Percentiles rank a stretch among this genome's conserved stretches.
phyloP scores from a whole-genome alignment of 306 rosid genomes.

The Hippophae gyantsensis region DNA sequence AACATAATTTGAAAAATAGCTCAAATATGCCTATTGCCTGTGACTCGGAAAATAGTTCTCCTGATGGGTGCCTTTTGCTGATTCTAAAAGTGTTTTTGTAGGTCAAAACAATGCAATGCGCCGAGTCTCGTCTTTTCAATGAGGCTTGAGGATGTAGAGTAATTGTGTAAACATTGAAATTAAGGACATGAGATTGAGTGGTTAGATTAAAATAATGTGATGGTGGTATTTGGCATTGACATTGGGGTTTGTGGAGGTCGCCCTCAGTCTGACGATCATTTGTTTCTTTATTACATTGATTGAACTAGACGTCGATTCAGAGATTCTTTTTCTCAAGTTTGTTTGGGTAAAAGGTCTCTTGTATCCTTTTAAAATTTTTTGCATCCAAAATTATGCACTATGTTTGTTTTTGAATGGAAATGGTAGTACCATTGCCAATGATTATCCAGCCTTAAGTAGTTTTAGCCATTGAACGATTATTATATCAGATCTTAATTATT shows the following conservation, averaged over 20 bases:
- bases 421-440: no score
- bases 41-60: neutral
- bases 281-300: neutral
- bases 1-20: neutral
- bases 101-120: no score
- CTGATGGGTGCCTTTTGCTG: neutral
- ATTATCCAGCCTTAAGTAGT: no score
- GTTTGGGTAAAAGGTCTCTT: neutral
- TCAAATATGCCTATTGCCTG: neutral
- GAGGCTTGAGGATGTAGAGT: neutral
- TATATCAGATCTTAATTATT: no score
- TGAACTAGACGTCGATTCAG: neutral
- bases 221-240: conserved; percentile 2
- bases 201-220: neutral
- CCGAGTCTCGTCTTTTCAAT: neutral
- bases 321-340: neutral
- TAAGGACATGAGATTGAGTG: neutral
- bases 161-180: neutral
- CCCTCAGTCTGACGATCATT: neutral
- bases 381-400: no score
- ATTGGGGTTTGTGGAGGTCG: neutral
- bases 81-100: neutral
- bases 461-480: no score
- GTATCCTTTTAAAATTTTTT: no score
- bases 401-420: no score